phyloP scores from a whole-genome alignment of 176 grass and related monocot species.

The Juncus inflexus region DNA sequence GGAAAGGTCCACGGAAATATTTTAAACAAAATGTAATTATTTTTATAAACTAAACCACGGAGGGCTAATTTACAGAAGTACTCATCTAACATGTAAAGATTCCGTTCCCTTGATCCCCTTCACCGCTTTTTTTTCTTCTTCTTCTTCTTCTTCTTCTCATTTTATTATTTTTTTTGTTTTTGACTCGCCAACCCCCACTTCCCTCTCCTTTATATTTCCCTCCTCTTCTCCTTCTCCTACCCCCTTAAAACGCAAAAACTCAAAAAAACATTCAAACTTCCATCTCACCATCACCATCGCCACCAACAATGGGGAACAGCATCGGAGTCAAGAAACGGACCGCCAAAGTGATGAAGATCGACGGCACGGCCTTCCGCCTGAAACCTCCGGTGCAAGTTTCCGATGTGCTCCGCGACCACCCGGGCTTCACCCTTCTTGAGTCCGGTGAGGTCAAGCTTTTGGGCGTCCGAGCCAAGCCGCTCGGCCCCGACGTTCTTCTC shows the following conservation, averaged over 20 bases:
- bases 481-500: slow-evolving; percentile 42
- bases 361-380: slow-evolving; percentile 71
- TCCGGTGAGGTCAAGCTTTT: slow-evolving; percentile 68
- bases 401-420: slow-evolving; percentile 55
- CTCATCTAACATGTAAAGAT: neutral
- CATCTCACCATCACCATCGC: neutral
- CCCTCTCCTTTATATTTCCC: slow-evolving; percentile 16
- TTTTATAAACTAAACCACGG: neutral
- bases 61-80: neutral
- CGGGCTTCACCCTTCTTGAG: slow-evolving; percentile 56
- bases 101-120: slow-evolving; percentile 20
- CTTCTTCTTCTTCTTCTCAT: neutral
- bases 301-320: slow-evolving; percentile 69
- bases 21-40: too few species aligned
- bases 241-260: slow-evolving; percentile 18
- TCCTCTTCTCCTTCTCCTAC: slow-evolving; percentile 36
- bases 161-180: slow-evolving; percentile 16
- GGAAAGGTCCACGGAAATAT: too few species aligned
- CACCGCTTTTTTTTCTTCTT: slow-evolving; percentile 10
- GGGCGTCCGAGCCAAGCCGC: slow-evolving; percentile 54
- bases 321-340: slow-evolving; percentile 59
- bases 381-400: slow-evolving; percentile 54
- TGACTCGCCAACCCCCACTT: slow-evolving; percentile 26
- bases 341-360: slow-evolving; percentile 96
- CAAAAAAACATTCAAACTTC: slow-evolving; percentile 5